Base-by-base conservation (phyloP, 805 yeast genomes). In the Grigorovia jiainica region DNA sequence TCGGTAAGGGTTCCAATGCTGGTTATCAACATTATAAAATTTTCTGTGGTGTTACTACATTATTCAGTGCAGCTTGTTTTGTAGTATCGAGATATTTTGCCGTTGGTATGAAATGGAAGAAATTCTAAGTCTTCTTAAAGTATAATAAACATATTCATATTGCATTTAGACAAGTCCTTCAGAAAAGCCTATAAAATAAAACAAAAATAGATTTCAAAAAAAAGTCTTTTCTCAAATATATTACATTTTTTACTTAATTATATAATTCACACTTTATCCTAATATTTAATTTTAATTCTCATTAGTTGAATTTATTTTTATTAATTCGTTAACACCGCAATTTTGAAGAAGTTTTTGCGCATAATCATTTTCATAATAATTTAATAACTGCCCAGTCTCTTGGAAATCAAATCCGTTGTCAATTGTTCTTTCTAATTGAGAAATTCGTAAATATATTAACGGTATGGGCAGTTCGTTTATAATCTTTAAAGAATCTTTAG, bases 51-150 rank as follows among this genome's bases (percentile, higher is more conserved):
- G 43, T 60, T 16, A 49, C 73, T 18, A 65, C 72, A 10, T 45
- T 65, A 18, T 58, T 55, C 0, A 65, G 72, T 30, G 63, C 66
- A 2, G 21, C 63, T 2, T 60, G 63, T 23, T 76, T 74, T 67
- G 34, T 64, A 7, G 43, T 60, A 13, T 70, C 79, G 3, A 65
- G 79, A 47, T 64, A 61, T 40, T 53, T 57, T 34, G 58, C 68
- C 9, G 76, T 74, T 21, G 79, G 79, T 1, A 49, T 58, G 52
- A 61, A 55, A 36, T 46, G 66, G 59, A 50, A 52, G 20, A 58
- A 55, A 44, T 61, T 64, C 29, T 52, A 41, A 43, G 5, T 5
- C 17, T 5, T 20, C 13, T 24, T 17, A n/a, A 36, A n/a, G 7
- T 24, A 11, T 29, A n/a, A n/a, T n/a, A n/a, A n/a, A n/a, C n/a